These are phyloP conservation scores for Gomphus sp. DNA, from an alignment of 1,284 basidiomycete species.

Conservation along the genomic window DNA sequence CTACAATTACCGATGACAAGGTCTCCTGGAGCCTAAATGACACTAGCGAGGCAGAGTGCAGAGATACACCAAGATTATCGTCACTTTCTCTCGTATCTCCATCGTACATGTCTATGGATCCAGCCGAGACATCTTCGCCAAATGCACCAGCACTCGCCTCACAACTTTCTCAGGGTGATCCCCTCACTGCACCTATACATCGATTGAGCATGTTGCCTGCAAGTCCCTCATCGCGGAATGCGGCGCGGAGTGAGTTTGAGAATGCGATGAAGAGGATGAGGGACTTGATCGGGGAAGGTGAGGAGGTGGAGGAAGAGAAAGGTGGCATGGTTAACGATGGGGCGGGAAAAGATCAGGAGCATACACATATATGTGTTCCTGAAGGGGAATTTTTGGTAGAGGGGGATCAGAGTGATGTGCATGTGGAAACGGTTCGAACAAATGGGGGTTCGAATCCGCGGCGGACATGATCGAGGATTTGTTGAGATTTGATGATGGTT, in stretches of 20 bases:
- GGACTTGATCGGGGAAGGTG: neutral
- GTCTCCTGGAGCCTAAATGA: neutral
- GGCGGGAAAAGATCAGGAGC: neutral
- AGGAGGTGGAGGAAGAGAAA: neutral
- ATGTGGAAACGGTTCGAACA: neutral
- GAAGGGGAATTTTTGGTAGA: neutral
- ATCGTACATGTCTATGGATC: neutral
- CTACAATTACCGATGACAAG: neutral
- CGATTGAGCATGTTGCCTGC: neutral
- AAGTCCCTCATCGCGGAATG: neutral
- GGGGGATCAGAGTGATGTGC: neutral
- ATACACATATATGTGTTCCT: neutral
- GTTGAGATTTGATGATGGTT: no score
- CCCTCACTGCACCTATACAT: neutral
- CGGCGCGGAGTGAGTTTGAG: neutral
- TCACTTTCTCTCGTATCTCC: neutral
- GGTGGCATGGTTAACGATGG: neutral
- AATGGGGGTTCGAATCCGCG: neutral
- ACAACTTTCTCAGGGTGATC: neutral
- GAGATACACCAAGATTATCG: neutral
- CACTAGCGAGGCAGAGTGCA: neutral
- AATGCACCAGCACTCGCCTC: neutral
- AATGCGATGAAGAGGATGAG: constrained; percentile 4
- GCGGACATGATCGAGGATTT: neutral
- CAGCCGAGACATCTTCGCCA: neutral